These are phyloP conservation scores for Penicillium nucicola DNA, from an alignment of 495 filamentous ascomycete genomes.

Conservation along the genomic window DNA sequence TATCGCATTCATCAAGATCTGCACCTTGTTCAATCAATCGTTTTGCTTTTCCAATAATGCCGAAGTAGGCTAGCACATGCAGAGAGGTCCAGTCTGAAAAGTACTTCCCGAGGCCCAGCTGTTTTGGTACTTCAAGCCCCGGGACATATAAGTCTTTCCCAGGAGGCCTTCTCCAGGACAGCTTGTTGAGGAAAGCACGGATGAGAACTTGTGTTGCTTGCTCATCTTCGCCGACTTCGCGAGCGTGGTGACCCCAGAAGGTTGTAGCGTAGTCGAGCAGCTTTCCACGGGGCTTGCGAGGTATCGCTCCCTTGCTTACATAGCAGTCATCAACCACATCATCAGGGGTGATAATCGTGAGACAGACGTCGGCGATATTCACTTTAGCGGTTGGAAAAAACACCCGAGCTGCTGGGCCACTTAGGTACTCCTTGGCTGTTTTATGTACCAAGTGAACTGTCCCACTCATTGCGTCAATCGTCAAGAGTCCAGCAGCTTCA, in stretches of 20 bases:
- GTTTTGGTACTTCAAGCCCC: conserved; percentile 7
- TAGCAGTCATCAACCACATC: conserved; percentile 38
- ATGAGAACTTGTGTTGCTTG: conserved; percentile 31
- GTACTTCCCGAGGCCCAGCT: conserved; percentile 28
- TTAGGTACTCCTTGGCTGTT: conserved; percentile 33
- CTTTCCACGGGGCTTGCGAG: conserved; percentile 2
- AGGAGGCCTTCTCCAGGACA: conserved; percentile 32
- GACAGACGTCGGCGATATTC: conserved; percentile 31
- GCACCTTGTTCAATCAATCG: conserved; percentile 30
- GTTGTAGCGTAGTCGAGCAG: conserved; percentile 27
- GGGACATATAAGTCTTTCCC: neutral
- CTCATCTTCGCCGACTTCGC: conserved; percentile 27
- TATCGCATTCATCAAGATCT: conserved; percentile 22
- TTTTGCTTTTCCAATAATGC: conserved; percentile 19
- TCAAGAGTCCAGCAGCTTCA: conserved; percentile 21
- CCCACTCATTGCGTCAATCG: conserved; percentile 20
- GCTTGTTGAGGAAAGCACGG: conserved; percentile 33
- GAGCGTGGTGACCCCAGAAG: conserved; percentile 33
- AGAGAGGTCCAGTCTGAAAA: conserved; percentile 26
- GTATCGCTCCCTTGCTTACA: conserved; percentile 2
- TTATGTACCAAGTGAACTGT: conserved; percentile 29
- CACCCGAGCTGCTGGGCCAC: conserved; percentile 24
- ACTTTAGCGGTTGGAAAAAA: conserved; percentile 32
- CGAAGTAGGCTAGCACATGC: conserved; percentile 30
- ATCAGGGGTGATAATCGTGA: conserved; percentile 24